Evolutionary conservation across 352 stramenopile species (phyloP), one percentile per base, ranked within the genome.

Genomic region (Pythium aphanidermatum): DNA sequence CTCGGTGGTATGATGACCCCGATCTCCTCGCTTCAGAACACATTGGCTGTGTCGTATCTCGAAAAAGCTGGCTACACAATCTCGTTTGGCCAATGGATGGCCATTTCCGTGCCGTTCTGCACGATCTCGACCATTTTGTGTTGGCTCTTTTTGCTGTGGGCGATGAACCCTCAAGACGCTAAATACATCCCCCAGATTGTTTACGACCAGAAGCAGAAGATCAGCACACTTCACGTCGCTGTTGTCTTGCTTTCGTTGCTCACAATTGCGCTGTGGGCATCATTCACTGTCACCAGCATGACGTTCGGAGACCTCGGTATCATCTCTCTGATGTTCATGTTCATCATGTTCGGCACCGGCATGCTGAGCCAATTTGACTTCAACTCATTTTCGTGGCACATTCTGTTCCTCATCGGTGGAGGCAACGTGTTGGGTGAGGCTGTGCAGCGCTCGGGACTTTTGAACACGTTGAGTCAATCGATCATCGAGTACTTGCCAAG

Each of bases 371-470:
- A 96, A 61, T 92, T 96, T 24, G 88, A 97, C 61, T 96, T 97
- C 52, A 96, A 97, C 52, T 95, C 81, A 36, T 95, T 97, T 47
- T 96, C 85, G 13, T 97, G 88, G 88, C 88, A 97, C 55, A 96
- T 95, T 46, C 65, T 97, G 11, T 96, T 96, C 51, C 56, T 97
- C 16, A 94, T 97, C 24, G 88, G 87, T 8, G 88, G 88, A 24
- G 85, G 87, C 54, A 96, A 96, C 52, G 87, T 97, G 7, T 59
- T 97, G 13, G 88, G 88, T 36, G 86, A 94, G 70, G 82, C 83
- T 4, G 78, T 94, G 27, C 77, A 89, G 67, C 76, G 78, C 24
- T 94, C 83, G 13, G 83, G 83, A 2, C 62, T 94, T 32, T 65
- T 94, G 2, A 65, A 88, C 30, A 94, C 83, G 19, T 46, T 94